These are phyloP conservation scores for Cystofilobasidium capitatum DNA, from an alignment of 768 basidiomycete species.

Conservation along the genomic window DNA sequence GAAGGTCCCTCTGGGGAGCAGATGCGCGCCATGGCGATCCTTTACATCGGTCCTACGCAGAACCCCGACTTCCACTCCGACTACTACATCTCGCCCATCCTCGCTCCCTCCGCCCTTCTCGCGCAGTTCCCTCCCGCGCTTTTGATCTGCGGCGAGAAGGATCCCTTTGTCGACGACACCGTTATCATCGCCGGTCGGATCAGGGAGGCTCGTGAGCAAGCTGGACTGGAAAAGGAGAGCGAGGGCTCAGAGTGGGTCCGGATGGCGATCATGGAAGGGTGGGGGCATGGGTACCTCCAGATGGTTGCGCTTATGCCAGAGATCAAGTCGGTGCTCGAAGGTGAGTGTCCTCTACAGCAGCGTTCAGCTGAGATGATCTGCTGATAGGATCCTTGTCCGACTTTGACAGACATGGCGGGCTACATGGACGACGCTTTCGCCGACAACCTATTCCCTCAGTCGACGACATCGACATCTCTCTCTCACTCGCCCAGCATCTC, in stretches of 20 bases:
- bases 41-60: slow-evolving; percentile 87
- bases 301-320: slow-evolving; percentile 72
- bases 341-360: neutral
- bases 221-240: slow-evolving; percentile 67
- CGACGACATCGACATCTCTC: neutral
- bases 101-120: slow-evolving; percentile 70
- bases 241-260: slow-evolving; percentile 91
- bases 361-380: neutral
- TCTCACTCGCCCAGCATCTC: neutral
- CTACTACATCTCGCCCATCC: slow-evolving; percentile 90
- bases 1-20: slow-evolving; percentile 37
- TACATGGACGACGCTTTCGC: slow-evolving; percentile 79
- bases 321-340: slow-evolving; percentile 9
- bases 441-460: neutral
- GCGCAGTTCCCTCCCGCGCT: slow-evolving; percentile 89
- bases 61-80: slow-evolving; percentile 91
- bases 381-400: slow-evolving; percentile 41
- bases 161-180: slow-evolving; percentile 93
- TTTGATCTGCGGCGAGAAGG: slow-evolving; percentile 83
- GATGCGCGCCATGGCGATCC: slow-evolving; percentile 99
- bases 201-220: slow-evolving; percentile 67
- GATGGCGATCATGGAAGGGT: slow-evolving; percentile 84
- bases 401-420: slow-evolving; percentile 56
- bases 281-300: slow-evolving; percentile 66
- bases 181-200: slow-evolving; percentile 76